phyloP scores from a whole-genome alignment of 148 eudicot genomes.

The Pharnaceum exiguum region DNA sequence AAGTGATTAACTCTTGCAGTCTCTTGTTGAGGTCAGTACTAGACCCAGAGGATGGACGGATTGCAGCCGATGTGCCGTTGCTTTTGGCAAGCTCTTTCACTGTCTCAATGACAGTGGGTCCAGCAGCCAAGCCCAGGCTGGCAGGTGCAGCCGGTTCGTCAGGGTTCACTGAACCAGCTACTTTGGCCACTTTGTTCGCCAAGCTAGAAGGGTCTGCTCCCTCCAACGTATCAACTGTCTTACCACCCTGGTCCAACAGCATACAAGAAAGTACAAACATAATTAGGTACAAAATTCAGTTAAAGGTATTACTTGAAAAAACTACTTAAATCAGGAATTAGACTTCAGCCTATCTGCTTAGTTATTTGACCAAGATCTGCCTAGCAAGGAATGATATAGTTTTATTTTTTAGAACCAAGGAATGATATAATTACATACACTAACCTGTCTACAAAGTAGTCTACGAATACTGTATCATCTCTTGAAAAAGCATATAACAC shows the following conservation, averaged over 20 bases:
- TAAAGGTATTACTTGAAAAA: too few species aligned
- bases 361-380: too few species aligned
- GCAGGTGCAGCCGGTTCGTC: constrained; percentile 91
- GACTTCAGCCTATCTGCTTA: too few species aligned
- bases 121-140: constrained; percentile 91
- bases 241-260: constrained; percentile 55
- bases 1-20: constrained; percentile 50
- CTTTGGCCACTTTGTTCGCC: constrained; percentile 89
- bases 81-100: constrained; percentile 57
- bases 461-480: too few species aligned
- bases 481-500: too few species aligned
- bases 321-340: too few species aligned
- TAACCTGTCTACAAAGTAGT: too few species aligned
- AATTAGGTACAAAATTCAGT: too few species aligned
- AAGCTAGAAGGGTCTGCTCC: constrained; percentile 93
- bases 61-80: constrained; percentile 29
- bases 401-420: too few species aligned
- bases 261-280: background rate
- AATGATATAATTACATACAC: too few species aligned
- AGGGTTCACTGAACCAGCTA: constrained; percentile 58
- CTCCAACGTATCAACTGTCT: constrained; percentile 81
- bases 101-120: constrained; percentile 68
- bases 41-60: constrained; percentile 22
- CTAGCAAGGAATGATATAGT: too few species aligned
- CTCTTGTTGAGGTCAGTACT: constrained; percentile 40